A percentile compares a stretch with the other conserved stretches of the same genome.
These are phyloP conservation scores for Cadophora sp. DNA, from an alignment of 2,329 filamentous ascomycete species.

Conservation along the genomic window DNA sequence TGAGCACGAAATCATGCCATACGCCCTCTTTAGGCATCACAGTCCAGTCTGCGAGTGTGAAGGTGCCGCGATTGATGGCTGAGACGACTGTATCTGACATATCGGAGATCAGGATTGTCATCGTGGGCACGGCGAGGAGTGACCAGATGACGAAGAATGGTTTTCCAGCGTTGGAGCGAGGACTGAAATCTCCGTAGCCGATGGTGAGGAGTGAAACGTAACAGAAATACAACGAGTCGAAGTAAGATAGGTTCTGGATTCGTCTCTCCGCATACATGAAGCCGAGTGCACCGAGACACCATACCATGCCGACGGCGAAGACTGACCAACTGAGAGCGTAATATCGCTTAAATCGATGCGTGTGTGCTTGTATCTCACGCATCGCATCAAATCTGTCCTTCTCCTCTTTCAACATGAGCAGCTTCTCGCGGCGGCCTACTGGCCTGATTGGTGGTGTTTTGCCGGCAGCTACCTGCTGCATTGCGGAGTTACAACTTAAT, in stretches of 20 bases:
- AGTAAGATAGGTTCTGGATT: slow-evolving; percentile 63
- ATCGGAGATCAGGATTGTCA: slow-evolving; percentile 70
- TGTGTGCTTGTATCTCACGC: slow-evolving; percentile 66
- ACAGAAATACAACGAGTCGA: slow-evolving; percentile 72
- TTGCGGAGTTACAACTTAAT: slow-evolving; percentile 39
- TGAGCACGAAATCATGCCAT: slow-evolving; percentile 57
- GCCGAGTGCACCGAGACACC: slow-evolving; percentile 69
- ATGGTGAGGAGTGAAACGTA: slow-evolving; percentile 73
- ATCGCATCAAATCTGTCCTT: slow-evolving; percentile 69
- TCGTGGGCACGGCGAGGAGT: slow-evolving; percentile 70
- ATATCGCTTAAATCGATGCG: slow-evolving; percentile 65
- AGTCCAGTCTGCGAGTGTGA: slow-evolving; percentile 67
- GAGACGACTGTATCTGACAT: slow-evolving; percentile 70
- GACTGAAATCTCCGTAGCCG: slow-evolving; percentile 71
- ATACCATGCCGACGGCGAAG: slow-evolving; percentile 65
- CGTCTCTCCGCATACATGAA: slow-evolving; percentile 66
- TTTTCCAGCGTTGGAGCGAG: slow-evolving; percentile 68
- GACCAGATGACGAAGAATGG: slow-evolving; percentile 77
- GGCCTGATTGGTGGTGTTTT: slow-evolving; percentile 26
- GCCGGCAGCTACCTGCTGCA: slow-evolving; percentile 31
- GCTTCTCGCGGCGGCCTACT: slow-evolving; percentile 45
- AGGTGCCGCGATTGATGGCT: slow-evolving; percentile 67
- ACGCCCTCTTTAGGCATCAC: slow-evolving; percentile 67
- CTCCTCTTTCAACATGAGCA: slow-evolving; percentile 62
- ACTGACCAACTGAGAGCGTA: slow-evolving; percentile 63